Conservation (phyloP, 2,329 filamentous ascomycete genomes). For the Arthroderma sp. region DNA sequence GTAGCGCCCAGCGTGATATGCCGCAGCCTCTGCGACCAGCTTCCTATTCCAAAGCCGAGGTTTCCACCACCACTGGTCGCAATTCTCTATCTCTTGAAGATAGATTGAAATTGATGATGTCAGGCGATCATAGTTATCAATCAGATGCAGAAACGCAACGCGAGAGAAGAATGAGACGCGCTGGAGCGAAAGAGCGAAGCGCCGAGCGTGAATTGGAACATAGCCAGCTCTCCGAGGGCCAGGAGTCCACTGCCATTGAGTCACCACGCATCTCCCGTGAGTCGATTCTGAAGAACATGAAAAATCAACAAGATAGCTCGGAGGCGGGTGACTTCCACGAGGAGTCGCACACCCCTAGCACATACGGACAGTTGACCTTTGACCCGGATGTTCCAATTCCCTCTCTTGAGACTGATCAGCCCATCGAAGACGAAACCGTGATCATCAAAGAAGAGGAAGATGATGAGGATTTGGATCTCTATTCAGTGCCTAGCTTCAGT, state of each 20-base stretch:
- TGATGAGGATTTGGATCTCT: constrained; percentile 45
- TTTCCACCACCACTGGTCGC: constrained; percentile 61
- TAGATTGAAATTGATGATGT: constrained; percentile 76
- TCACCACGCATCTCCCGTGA: constrained; percentile 79
- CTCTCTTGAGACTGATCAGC: constrained; percentile 60
- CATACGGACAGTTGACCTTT: constrained; percentile 42
- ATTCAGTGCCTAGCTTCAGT: constrained; percentile 56
- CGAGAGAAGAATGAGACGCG: constrained; percentile 57
- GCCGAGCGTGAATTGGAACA: constrained; percentile 27
- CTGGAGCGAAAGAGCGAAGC: constrained; percentile 28
- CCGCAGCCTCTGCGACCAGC: constrained; percentile 61
- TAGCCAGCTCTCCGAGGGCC: constrained; percentile 20
- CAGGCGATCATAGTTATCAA: constrained; percentile 54
- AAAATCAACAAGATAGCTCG: constrained; percentile 45
- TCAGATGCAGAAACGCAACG: constrained; percentile 53
- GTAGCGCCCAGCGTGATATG: constrained; percentile 53
- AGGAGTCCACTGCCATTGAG: constrained; percentile 8
- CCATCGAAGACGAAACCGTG: constrained; percentile 45
- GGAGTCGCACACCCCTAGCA: constrained; percentile 36
- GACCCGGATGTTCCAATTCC: constrained; percentile 87
- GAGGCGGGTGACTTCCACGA: constrained; percentile 30
- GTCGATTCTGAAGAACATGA: constrained; percentile 80
- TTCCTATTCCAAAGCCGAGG: constrained; percentile 60
- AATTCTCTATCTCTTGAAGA: constrained; percentile 76
- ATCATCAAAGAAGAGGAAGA: constrained; percentile 54